A percentile compares a stretch with the other conserved stretches of the same genome.
Conservation (phyloP, 1,284 basidiomycete genomes). For the Puccinia triticina region DNA sequence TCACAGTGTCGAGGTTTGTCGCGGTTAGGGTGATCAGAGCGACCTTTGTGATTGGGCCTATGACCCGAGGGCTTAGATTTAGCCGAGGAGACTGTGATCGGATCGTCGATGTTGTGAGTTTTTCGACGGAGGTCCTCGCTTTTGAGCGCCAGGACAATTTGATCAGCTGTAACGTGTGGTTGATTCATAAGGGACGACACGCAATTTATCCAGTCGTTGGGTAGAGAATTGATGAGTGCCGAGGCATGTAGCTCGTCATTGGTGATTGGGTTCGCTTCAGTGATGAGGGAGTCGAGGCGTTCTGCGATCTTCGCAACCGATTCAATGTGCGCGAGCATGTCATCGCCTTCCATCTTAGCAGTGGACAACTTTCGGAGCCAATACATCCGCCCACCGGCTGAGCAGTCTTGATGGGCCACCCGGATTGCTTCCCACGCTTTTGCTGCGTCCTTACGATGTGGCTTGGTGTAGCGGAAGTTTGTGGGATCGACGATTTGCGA, state of each 20-base stretch:
- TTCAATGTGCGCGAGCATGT: not conserved
- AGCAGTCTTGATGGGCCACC: constrained; percentile 1
- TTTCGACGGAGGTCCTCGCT: not conserved
- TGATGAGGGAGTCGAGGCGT: not conserved
- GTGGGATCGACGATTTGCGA: not conserved
- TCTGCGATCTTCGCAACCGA: not conserved
- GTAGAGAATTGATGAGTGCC: not conserved
- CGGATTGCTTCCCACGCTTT: not conserved
- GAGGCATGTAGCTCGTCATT: not conserved
- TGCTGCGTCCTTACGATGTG: not conserved
- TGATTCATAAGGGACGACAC: constrained; percentile 2
- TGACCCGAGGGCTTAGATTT: not conserved
- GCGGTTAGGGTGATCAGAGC: too few relatives aligned
- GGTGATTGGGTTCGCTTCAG: not conserved
- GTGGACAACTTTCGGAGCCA: not conserved
- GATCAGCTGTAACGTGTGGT: too few relatives aligned
- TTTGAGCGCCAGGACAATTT: not conserved
- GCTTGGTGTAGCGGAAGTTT: not conserved
- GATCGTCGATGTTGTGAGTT: not conserved
- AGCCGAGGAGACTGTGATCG: too few relatives aligned
- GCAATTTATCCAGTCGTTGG: not conserved
- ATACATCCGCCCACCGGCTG: not conserved
- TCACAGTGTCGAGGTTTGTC: too few relatives aligned
- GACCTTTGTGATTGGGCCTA: not conserved
- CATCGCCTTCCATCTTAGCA: not conserved